These are phyloP conservation scores for Stevia rebaudiana DNA, from an alignment of 140 eudicot genomes.

Conservation along the genomic window DNA sequence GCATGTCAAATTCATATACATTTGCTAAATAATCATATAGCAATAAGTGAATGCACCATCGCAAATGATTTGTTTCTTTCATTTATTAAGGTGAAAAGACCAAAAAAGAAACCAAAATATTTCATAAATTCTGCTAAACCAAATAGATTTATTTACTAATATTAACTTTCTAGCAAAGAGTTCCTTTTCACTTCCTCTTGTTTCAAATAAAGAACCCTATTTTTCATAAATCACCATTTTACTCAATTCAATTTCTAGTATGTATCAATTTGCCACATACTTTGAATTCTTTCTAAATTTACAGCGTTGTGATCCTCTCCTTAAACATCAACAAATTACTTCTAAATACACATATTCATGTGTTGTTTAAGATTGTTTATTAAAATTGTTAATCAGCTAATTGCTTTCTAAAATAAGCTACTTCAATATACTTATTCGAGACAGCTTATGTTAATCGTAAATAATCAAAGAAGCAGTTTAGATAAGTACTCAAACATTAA, in stretches of 20 bases:
- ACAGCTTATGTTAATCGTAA: no score
- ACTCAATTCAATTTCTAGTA: not conserved
- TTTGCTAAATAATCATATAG: not conserved
- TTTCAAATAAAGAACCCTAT: not conserved
- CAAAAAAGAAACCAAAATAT: not conserved
- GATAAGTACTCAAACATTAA: no score
- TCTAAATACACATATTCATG: not conserved
- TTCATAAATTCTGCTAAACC: not conserved
- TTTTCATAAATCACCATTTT: not conserved
- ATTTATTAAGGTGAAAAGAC: not conserved
- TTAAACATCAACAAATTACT: not conserved
- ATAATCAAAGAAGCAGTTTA: no score
- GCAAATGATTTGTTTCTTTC: not conserved
- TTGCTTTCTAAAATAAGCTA: no score
- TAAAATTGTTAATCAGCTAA: no score
- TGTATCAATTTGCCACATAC: not conserved
- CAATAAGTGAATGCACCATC: not conserved
- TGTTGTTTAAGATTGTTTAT: not conserved
- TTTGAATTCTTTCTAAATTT: not conserved
- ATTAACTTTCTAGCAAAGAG: no score
- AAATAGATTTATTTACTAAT: not conserved
- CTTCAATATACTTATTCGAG: no score
- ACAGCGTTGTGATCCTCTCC: not conserved
- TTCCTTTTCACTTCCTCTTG: not conserved
- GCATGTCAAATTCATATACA: conserved; percentile 7